Evolutionary conservation across 805 yeast genomes (phyloP).

Genomic region (Naumovozyma dairenensis): DNA sequence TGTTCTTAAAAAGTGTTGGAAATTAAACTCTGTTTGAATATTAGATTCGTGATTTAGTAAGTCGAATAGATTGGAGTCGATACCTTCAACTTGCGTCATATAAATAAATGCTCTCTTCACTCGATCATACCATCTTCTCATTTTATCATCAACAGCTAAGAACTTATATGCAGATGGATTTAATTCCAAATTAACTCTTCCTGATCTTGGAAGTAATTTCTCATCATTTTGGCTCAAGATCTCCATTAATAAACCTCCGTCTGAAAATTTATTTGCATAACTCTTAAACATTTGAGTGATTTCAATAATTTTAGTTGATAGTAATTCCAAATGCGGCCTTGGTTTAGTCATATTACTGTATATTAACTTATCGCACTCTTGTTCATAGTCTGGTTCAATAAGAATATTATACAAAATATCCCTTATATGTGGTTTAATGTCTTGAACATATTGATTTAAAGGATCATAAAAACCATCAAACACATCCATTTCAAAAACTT

Average conservation of each 20-base stretch:
- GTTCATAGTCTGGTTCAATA: constrained; percentile 25
- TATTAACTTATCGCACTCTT: constrained; percentile 20
- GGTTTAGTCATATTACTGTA: constrained; percentile 25
- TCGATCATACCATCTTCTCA: constrained; percentile 54
- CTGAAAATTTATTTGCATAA: constrained; percentile 35
- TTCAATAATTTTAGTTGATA: constrained; percentile 28
- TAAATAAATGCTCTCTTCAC: constrained; percentile 77
- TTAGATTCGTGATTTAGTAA: constrained; percentile 19
- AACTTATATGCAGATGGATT: constrained; percentile 44
- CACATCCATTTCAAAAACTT: constrained; percentile 21
- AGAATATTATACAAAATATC: constrained; percentile 18
- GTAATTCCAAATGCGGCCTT: constrained; percentile 13
- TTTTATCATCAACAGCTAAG: constrained; percentile 43
- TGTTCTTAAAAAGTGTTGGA: constrained; percentile 43
- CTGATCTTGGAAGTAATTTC: constrained; percentile 32
- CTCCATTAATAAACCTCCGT: constrained; percentile 46
- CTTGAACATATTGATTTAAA: constrained; percentile 26
- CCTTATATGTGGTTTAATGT: constrained; percentile 21
- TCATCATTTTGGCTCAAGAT: constrained; percentile 31
- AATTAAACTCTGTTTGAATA: constrained; percentile 57
- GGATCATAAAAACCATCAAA: constrained; percentile 27
- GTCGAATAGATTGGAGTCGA: constrained; percentile 56
- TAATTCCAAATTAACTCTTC: constrained; percentile 37
- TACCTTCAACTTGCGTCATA: constrained; percentile 70
- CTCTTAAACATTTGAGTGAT: constrained; percentile 37